These are phyloP conservation scores for Cercophora newfieldiana DNA, from an alignment of 495 filamentous ascomycete species.

Conservation along the genomic window DNA sequence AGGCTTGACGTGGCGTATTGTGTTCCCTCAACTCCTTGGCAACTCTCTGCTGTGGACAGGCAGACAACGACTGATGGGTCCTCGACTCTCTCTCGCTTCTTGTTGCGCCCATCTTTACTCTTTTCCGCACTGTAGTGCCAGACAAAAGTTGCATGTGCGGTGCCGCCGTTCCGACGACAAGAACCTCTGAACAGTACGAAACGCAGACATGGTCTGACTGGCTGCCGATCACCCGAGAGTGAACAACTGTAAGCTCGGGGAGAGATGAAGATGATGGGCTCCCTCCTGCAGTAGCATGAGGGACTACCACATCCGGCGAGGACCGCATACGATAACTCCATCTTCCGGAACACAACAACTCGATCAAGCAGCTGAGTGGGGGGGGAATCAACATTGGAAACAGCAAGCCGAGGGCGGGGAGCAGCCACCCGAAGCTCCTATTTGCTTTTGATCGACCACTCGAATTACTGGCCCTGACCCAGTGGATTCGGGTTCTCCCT, in stretches of 20 bases:
- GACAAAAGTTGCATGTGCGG: neutral
- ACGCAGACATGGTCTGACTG: neutral
- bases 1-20: neutral
- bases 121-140: neutral
- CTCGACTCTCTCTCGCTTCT: neutral
- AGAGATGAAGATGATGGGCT: neutral
- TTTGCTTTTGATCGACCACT: neutral
- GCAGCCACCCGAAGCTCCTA: neutral
- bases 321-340: neutral
- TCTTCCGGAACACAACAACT: neutral
- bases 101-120: neutral
- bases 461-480: neutral
- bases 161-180: neutral
- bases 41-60: neutral
- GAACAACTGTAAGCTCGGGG: neutral
- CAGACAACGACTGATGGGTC: neutral
- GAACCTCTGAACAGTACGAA: neutral
- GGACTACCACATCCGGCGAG: neutral
- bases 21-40: neutral
- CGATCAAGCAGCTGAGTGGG: neutral
- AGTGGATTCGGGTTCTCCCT: constrained; percentile 46
- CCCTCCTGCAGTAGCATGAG: neutral
- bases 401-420: neutral
- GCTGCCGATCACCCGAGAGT: neutral
- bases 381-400: neutral